phyloP scores from a whole-genome alignment of 768 basidiomycete genomes.

The Macrolepiota albuminosa region DNA sequence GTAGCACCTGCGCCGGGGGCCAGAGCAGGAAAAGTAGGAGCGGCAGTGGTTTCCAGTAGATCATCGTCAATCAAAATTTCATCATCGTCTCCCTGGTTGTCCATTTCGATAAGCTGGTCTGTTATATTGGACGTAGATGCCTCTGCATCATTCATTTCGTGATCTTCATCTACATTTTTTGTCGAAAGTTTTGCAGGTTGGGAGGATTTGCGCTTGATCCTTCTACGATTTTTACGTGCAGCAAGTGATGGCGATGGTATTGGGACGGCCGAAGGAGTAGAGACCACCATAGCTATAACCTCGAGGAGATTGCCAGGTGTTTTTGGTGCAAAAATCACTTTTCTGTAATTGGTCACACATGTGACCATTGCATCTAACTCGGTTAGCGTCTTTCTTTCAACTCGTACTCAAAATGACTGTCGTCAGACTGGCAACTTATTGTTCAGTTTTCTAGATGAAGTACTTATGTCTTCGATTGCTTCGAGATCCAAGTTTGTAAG shows the following conservation, averaged over 20 bases:
- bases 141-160: conserved; percentile 19
- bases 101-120: conserved; percentile 6
- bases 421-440: no score
- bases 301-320: not conserved
- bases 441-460: no score
- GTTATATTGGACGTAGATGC: conserved; percentile 11
- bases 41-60: conserved; percentile 41
- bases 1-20: conserved; percentile 52
- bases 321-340: conserved; percentile 6
- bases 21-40: conserved; percentile 68
- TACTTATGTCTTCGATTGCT: no score
- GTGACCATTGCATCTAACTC: not conserved
- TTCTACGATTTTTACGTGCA: conserved; percentile 34
- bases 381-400: no score
- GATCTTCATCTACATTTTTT: conserved; percentile 13
- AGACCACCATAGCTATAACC: conserved; percentile 35
- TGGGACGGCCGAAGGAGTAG: conserved; percentile 9
- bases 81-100: conserved; percentile 47
- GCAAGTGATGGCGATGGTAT: conserved; percentile 10
- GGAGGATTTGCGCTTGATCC: conserved; percentile 29
- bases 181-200: conserved; percentile 1
- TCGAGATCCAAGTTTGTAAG: no score
- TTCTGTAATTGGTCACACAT: conserved; percentile 9
- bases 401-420: no score
- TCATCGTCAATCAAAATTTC: conserved; percentile 59